Base-by-base conservation (phyloP, 148 eudicot species). In the Arctostaphylos glauca region DNA sequence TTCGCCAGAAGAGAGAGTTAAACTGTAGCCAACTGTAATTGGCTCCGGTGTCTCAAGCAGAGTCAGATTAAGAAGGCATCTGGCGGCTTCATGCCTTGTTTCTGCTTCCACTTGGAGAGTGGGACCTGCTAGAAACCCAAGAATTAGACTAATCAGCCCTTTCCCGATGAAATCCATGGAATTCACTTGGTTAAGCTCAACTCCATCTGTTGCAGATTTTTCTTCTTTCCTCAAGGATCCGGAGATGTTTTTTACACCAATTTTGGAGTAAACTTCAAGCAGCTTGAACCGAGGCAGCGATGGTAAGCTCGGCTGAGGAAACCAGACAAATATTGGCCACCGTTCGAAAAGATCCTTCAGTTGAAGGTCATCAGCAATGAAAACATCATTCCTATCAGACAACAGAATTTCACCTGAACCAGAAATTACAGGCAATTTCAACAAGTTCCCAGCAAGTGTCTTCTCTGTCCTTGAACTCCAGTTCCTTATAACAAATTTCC, bases 311-410 rank as follows among this genome's bases (percentile, higher is more conserved):
- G 67, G 59, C 82, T 47, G 82, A 19, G 97, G 95, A 54, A 66
- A 89, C 97, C 95, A 93, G 43, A 88, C 91, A 66, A 93, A 91
- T 3, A 93, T 73, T 3, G 90, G 79, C 12, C 44, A 81, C 25
- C 80, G 67, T 38, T 79, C 84, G 46, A 93, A 92, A 18, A 90
- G 86, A 78, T 91, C 92, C 82, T 87, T 86, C 60, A 93, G 81
- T 4, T 84, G 60, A 44, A 92, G 95, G 79, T 93, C 92, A 78
- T 93, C 93, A 0, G 92, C 88, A 44, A 93, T 84, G 62, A 89
- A 87, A 13, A 89, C 91, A 46, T 92, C 95, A 23, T 46, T 25
- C 64, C 90, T 93, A 16, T 85, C 74, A 8, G 85, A 44, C 85
- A 93, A 68, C 9, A 53, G 53, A 80, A 90, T 60, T 68, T 68